A percentile compares a stretch with the other conserved stretches of the same genome.
These are phyloP conservation scores for Halophytophthora polymorphica DNA, from an alignment of 352 stramenopile species.

Conservation along the genomic window DNA sequence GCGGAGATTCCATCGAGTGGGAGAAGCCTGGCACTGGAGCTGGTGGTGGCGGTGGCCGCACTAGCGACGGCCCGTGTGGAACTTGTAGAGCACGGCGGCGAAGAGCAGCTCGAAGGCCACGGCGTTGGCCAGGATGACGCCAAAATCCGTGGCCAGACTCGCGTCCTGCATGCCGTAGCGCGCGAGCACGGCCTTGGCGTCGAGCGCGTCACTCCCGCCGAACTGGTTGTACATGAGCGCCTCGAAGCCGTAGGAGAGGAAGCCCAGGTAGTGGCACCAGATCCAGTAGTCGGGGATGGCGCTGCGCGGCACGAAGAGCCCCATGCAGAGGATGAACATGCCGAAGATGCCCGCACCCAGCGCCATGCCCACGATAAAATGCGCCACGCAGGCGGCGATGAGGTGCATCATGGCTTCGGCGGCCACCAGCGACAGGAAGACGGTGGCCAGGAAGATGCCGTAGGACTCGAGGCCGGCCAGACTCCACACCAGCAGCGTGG, in stretches of 20 bases:
- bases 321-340: slow-evolving; percentile 83
- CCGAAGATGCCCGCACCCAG: slow-evolving; percentile 69
- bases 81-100: slow-evolving; percentile 27
- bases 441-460: slow-evolving; percentile 50
- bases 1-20: slow-evolving; percentile 18
- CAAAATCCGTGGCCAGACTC: slow-evolving; percentile 37
- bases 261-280: slow-evolving; percentile 80
- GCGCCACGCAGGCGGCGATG: slow-evolving; percentile 59
- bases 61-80: slow-evolving; percentile 20
- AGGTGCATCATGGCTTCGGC: slow-evolving; percentile 80
- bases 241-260: slow-evolving; percentile 81
- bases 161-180: slow-evolving; percentile 50
- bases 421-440: slow-evolving; percentile 70
- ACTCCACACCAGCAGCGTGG: slow-evolving; percentile 42
- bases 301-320: slow-evolving; percentile 58
- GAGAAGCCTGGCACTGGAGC: slow-evolving; percentile 13
- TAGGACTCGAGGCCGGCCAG: slow-evolving; percentile 53
- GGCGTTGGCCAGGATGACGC: slow-evolving; percentile 38
- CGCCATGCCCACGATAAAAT: slow-evolving; percentile 86
- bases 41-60: not conserved
- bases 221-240: slow-evolving; percentile 82
- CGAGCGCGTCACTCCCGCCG: slow-evolving; percentile 8
- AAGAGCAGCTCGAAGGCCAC: slow-evolving; percentile 49
- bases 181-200: slow-evolving; percentile 20
- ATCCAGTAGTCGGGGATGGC: slow-evolving; percentile 66